Evolutionary conservation across 83 land plant genomes (phyloP).

Genomic region (Thuja plicata): DNA sequence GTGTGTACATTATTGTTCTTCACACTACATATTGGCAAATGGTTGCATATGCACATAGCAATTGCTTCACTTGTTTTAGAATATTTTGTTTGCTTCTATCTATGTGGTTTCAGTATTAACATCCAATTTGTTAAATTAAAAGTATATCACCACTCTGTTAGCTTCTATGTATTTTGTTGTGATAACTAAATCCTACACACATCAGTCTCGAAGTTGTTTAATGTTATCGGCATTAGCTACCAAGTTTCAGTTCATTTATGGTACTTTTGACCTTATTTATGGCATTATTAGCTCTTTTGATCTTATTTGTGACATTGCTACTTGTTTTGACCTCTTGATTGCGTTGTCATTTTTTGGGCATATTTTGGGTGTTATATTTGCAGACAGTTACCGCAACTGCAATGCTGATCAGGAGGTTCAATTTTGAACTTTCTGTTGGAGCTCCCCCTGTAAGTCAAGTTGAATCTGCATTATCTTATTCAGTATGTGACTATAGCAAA

Average conservation of each 20-base stretch:
- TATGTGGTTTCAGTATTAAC: neutral
- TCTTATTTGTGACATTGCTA: neutral
- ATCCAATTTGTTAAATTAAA: constrained; percentile 2
- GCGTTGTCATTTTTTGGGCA: neutral
- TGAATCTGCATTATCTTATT: neutral
- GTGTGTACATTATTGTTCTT: neutral
- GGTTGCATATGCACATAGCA: neutral
- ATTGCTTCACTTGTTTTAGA: neutral
- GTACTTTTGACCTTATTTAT: neutral
- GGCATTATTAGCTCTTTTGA: neutral
- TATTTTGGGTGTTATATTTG: neutral
- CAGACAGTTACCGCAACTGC: constrained; percentile 74
- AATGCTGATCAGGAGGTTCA: constrained; percentile 76
- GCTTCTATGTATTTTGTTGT: neutral
- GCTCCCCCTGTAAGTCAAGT: constrained; percentile 73
- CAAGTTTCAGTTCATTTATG: neutral
- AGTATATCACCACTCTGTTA: neutral
- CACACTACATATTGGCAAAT: neutral
- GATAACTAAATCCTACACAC: neutral
- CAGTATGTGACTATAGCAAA: neutral
- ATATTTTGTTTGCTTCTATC: neutral
- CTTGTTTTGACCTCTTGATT: too few species aligned
- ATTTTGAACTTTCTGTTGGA: constrained; percentile 75
- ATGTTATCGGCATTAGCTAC: neutral
- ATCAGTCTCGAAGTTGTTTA: neutral